Base-by-base conservation (phyloP, 768 basidiomycete species). In the Xerocomus brunneocitrinus region DNA sequence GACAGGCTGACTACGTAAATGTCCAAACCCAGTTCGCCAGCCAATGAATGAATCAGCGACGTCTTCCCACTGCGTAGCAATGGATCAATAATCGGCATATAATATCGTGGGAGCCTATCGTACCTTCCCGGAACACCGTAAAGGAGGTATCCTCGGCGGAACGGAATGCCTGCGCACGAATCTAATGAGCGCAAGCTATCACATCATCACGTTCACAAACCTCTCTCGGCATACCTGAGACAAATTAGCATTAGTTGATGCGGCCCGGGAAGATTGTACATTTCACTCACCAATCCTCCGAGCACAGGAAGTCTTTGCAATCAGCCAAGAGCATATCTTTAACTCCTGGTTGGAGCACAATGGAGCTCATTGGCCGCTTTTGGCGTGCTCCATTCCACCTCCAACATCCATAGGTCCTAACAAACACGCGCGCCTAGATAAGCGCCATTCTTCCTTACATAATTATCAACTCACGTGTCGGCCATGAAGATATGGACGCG, bases 1-100 rank as follows among this genome's bases (percentile, higher is more conserved):
- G 90, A 92, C 50, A 94, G 74, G 42, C 87, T 89, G 60, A 95
- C 86, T 49, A 94, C 91, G 66, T 93, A 95, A 58, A 97, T 93
- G 71, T 95, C 91, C 25, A 97, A 78, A 8, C 85, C 82, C 32
- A 97, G 76, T 66, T 92, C 90, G 51, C 89, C 89, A 47, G 89
- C 89, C 58, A 91, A 72, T 6, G 89, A 89, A 68, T 91, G 88
- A 61, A 91, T 91, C 41, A 91, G 76, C 16, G 89, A 91, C 25
- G 89, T 91, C 73, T 91, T 91, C 58, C 89, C 89, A 67, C 89
- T 91, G 62, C 40, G 19, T 36, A 32, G 59, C 49, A 25, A 32
- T 47, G 52, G 28, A 52, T 69, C 59, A 59, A 50, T 57, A 40
- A 19, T 50, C 34, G 4, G 45, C 31, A 34, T 38, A 47, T 55